Base-by-base conservation (phyloP, 495 filamentous ascomycete genomes). In the Jackrogersella minutella region DNA sequence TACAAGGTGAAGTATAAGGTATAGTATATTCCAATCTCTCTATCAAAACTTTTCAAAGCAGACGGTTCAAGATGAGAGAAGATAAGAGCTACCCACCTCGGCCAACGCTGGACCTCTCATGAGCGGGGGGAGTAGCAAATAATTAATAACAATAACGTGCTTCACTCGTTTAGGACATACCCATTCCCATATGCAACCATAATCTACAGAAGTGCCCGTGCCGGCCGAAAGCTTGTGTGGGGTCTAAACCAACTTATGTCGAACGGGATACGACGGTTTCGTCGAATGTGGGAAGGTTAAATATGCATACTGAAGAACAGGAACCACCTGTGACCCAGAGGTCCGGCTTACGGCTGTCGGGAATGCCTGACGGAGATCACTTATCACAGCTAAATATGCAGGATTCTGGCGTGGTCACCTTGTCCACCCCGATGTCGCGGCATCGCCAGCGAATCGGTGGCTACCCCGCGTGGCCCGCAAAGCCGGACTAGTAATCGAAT, bases 381-480 rank as follows among this genome's bases (percentile, higher is more conserved):
- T 3, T 26, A 24, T 30, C 28, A 30, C 22, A 10, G 30, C 22
- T 39, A 47, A 39, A 44, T 40, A 36, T 51, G 46, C 33, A 52
- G 44, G 53, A 2, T 19, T 24, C 24, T 55, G 39, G 41, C 39
- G 39, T 16, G n/a, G 41, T 55, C 39, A 40, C 36, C 41, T 53
- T 56, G 36, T 66, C 46, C 14, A 17, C 58, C 65, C 65, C 65
- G 65, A 68, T 68, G 58, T 63, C 65, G 65, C 65, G 65, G 59
- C 10, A 14, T n/a, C 5, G 9, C 41, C 24, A 46, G 54, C 65
- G 65, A 68, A 68, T 68, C 65, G 65, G 65, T 49, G 47, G 47
- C 36, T 50, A 68, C 65, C 58, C 65, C 59, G 65, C 59, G 60
- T 60, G 60, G 51, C 34, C 24, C 61, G 13, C 43, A 40, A n/a